Conservation (phyloP, 2,329 filamentous ascomycete genomes). For the Capronia epimyces region DNA sequence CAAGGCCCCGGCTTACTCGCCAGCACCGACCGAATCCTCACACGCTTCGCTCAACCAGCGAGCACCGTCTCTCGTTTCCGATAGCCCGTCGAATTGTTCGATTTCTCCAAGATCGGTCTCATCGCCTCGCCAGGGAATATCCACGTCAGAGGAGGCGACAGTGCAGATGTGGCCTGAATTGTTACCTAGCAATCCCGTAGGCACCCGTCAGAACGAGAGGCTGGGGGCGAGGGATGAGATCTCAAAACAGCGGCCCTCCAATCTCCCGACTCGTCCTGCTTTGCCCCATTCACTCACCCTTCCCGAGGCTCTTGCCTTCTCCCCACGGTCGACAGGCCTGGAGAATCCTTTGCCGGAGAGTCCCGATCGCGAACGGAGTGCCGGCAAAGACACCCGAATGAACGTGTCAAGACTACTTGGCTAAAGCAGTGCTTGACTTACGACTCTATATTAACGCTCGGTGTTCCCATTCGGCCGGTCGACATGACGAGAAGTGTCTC, state of each 20-base stretch:
- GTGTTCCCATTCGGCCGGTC: too few species aligned
- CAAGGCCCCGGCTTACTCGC: constrained; percentile 59
- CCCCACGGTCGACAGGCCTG: not conserved
- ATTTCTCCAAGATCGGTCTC: constrained; percentile 49
- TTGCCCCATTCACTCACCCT: not conserved
- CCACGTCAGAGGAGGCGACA: constrained; percentile 36
- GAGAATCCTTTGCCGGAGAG: not conserved
- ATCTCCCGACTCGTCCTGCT: not conserved
- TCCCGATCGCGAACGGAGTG: too few species aligned
- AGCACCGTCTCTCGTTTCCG: constrained; percentile 66
- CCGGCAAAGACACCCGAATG: constrained; percentile 23
- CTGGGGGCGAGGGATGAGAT: not conserved
- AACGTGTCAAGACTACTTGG: constrained; percentile 20
- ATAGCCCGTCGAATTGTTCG: constrained; percentile 59
- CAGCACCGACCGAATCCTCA: constrained; percentile 59
- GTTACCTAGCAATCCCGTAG: constrained; percentile 1
- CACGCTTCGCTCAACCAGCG: constrained; percentile 52
- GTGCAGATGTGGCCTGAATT: constrained; percentile 13
- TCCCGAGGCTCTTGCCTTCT: not conserved
- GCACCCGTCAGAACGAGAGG: not conserved
- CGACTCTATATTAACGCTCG: too few species aligned
- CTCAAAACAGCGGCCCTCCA: not conserved
- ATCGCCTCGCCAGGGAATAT: constrained; percentile 38
- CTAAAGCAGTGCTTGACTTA: not conserved
- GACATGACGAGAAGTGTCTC: too few species aligned